phyloP scores from a whole-genome alignment of 495 filamentous ascomycete species.

The Penicillium cosmopolitanum region DNA sequence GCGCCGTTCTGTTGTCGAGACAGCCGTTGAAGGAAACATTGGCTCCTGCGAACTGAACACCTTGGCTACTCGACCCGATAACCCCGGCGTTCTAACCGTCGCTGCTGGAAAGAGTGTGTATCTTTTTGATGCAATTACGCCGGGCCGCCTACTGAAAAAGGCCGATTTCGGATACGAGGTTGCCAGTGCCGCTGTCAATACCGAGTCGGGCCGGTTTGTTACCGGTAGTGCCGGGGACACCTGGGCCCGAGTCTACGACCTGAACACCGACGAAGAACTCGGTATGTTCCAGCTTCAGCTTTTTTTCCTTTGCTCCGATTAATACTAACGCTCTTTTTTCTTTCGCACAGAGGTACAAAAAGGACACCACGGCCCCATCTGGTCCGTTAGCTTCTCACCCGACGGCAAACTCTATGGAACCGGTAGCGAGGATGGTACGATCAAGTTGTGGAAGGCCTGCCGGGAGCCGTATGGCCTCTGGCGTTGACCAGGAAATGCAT shows the following conservation, averaged over 20 bases:
- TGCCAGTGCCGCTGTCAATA: constrained; percentile 85
- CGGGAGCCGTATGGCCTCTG: constrained; percentile 70
- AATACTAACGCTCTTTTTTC: constrained; percentile 28
- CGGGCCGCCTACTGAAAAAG: constrained; percentile 74
- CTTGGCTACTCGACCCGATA: constrained; percentile 43
- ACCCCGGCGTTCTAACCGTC: constrained; percentile 52
- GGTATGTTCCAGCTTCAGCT: constrained; percentile 48
- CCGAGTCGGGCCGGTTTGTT: constrained; percentile 77
- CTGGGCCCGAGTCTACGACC: constrained; percentile 91
- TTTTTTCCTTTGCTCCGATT: not conserved
- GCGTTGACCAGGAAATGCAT: constrained; percentile 41
- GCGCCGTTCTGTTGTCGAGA: constrained; percentile 69
- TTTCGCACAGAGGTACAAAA: constrained; percentile 77
- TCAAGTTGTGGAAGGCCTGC: constrained; percentile 87
- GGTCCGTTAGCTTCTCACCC: constrained; percentile 91
- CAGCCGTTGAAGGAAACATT: constrained; percentile 76
- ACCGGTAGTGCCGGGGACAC: constrained; percentile 86
- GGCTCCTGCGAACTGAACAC: constrained; percentile 86
- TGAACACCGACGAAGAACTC: constrained; percentile 77
- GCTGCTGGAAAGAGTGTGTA: constrained; percentile 87
- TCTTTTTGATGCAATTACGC: constrained; percentile 80
- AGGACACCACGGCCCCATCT: constrained; percentile 95
- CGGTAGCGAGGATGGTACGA: constrained; percentile 94
- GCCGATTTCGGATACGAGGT: constrained; percentile 79
- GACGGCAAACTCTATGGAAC: constrained; percentile 96